These are phyloP conservation scores for Cordyceps javanica DNA, from an alignment of 2,329 filamentous ascomycete genomes.

Conservation along the genomic window DNA sequence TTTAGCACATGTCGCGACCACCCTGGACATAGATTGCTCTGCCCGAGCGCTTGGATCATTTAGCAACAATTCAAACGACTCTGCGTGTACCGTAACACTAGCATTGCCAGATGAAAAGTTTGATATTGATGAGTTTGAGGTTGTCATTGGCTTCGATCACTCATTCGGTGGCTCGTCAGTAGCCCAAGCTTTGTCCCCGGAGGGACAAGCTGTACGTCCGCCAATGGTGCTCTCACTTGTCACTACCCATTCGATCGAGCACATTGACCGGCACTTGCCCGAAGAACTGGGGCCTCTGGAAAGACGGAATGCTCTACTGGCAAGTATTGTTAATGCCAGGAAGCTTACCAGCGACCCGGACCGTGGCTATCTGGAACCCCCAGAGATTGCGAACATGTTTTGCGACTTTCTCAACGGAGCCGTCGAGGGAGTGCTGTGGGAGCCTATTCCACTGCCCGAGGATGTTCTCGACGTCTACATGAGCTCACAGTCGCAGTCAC, in stretches of 20 bases:
- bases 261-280: slow-evolving; percentile 43
- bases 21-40: slow-evolving; percentile 30
- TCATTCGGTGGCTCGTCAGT: slow-evolving; percentile 35
- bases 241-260: slow-evolving; percentile 48
- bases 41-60: slow-evolving; percentile 26
- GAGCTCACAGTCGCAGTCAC: slow-evolving; percentile 31
- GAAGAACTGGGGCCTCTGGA: slow-evolving; percentile 32
- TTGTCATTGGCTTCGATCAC: slow-evolving; percentile 50
- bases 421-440: slow-evolving; percentile 37
- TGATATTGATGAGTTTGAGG: slow-evolving; percentile 37
- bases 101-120: slow-evolving; percentile 34
- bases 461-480: slow-evolving; percentile 43
- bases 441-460: slow-evolving; percentile 40
- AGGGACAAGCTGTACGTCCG: slow-evolving; percentile 19
- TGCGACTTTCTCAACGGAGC: slow-evolving; percentile 36
- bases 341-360: slow-evolving; percentile 36
- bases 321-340: slow-evolving; percentile 29
- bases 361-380: slow-evolving; percentile 33
- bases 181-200: slow-evolving; percentile 16
- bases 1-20: slow-evolving; percentile 42
- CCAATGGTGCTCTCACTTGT: slow-evolving; percentile 45
- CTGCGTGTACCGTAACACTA: slow-evolving; percentile 35
- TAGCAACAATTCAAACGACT: slow-evolving; percentile 25
- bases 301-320: slow-evolving; percentile 40
- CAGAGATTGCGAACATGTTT: slow-evolving; percentile 42